Evolutionary conservation across 2,329 filamentous ascomycete genomes (phyloP), one percentile per base, ranked within the genome.

Genomic region (Exophiala spinifera): DNA sequence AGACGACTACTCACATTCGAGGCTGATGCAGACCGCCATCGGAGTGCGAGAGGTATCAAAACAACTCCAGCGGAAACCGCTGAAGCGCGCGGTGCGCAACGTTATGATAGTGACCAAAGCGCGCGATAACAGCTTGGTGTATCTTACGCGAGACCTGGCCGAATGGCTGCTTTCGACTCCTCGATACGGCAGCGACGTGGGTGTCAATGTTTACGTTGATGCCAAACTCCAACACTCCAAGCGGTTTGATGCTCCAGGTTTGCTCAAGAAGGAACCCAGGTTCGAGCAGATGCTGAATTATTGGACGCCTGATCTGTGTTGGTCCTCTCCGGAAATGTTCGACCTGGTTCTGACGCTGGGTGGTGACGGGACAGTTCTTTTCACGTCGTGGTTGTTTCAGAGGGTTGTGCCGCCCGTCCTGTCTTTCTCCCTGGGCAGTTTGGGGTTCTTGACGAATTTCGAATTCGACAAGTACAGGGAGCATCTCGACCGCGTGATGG

Each of bases 91-190:
- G 10, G 91, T 99, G 44, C 85, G 84, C 67, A 96, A 90, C 69
- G 83, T 99, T 66, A 97, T 99, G 94, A 96, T 99, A 66, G 89
- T 99, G 61, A 99, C 94, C 58, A 99, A 97, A 74, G 94, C 94
- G 19, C 85, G 94, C 60, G 94, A 99, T 74, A 97, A 99, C 68
- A 85, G 89, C 63, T 80, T 99, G 14, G 92, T 99, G 31, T 83
- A 88, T 63, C 78, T 96, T 63, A 99, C 94, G 1, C 83, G 89
- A 55, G 91, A 99, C 69, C 77, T 99, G 55, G 79, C 92, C 10
- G 83, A 86, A 63, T 99, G 92, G 90, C 79, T 99, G 31, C 81
- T 99, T 56, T 82, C 81, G 57, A 96, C 91, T 2, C 91, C 94
- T 11, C 84, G 94, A 45, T 96, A 99, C 69, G 90, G 90, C 40